phyloP scores from a whole-genome alignment of 805 yeast species.

The Wickerhamomyces strasburgensis region DNA sequence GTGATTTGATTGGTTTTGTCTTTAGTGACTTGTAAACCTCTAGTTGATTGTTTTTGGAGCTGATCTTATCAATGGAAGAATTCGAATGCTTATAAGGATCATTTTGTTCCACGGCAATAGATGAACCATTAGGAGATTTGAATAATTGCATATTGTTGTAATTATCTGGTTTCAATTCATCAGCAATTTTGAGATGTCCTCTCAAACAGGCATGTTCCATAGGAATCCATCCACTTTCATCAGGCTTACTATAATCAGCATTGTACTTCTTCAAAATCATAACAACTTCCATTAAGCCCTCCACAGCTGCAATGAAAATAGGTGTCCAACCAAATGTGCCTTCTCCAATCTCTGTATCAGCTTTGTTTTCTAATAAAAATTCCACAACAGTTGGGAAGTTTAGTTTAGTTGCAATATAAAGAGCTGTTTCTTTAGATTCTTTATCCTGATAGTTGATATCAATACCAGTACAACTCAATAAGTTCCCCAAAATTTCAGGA shows the following conservation, averaged over 20 bases:
- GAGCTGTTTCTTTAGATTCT: constrained; percentile 68
- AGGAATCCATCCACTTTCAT: constrained; percentile 95
- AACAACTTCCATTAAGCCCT: constrained; percentile 63
- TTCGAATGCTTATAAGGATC: constrained; percentile 7
- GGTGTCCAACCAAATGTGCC: constrained; percentile 91
- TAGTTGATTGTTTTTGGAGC: constrained; percentile 7
- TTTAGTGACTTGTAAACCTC: constrained; percentile 18
- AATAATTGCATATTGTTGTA: constrained; percentile 28
- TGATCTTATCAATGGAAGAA: constrained; percentile 18
- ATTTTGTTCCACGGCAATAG: constrained; percentile 5
- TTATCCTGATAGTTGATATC: constrained; percentile 59
- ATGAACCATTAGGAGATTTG: constrained; percentile 9
- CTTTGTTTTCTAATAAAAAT: constrained; percentile 51
- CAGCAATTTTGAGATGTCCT: constrained; percentile 75
- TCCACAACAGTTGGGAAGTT: constrained; percentile 50
- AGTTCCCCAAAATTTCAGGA: constrained; percentile 46
- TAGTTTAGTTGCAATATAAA: constrained; percentile 74
- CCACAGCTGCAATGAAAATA: constrained; percentile 81
- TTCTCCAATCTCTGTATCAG: constrained; percentile 75
- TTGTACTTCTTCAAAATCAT: constrained; percentile 46
- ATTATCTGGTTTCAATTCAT: constrained; percentile 48
- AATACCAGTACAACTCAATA: constrained; percentile 53
- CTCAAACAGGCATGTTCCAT: constrained; percentile 91
- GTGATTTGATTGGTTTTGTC: constrained; percentile 21
- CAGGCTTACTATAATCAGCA: constrained; percentile 53